Conservation (phyloP, 306 rosid species). For the Glycine latifolia region DNA sequence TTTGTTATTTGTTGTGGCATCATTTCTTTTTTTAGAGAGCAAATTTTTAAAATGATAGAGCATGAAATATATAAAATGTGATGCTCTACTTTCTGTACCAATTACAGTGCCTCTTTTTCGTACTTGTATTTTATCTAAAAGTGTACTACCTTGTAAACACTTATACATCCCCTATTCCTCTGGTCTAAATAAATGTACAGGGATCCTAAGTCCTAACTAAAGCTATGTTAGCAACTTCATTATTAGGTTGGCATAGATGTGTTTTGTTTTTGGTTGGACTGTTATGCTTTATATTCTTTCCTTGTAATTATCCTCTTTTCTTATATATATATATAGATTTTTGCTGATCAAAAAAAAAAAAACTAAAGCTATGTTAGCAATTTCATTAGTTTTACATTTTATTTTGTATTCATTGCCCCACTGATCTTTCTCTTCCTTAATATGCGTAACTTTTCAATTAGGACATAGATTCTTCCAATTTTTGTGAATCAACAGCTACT, state of each 20-base stretch:
- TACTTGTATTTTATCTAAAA: constrained; percentile 23
- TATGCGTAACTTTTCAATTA: not conserved
- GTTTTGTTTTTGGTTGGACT: no score
- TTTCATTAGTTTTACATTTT: constrained; percentile 13
- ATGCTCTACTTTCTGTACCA: constrained; percentile 41
- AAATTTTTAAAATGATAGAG: not conserved
- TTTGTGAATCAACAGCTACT: constrained; percentile 22
- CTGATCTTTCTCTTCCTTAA: constrained; percentile 10
- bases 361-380: not conserved
- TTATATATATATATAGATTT: no score
- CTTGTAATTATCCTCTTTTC: no score
- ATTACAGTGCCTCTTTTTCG: constrained; percentile 34
- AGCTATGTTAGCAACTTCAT: not conserved
- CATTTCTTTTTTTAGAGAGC: constrained; percentile 4
- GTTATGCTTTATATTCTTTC: no score
- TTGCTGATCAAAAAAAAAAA: no score
- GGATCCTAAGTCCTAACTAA: constrained; percentile 1
- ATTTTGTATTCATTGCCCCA: not conserved
- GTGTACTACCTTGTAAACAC: constrained; percentile 7
- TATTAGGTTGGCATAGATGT: no score
- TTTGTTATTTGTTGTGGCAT: constrained; percentile 8
- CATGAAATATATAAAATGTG: constrained; percentile 2
- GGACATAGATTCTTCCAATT: not conserved
- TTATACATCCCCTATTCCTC: not conserved
- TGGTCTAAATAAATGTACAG: constrained; percentile 4